Evolutionary conservation across 2,329 filamentous ascomycete species (phyloP).

Genomic region (Ustulina deusta): DNA sequence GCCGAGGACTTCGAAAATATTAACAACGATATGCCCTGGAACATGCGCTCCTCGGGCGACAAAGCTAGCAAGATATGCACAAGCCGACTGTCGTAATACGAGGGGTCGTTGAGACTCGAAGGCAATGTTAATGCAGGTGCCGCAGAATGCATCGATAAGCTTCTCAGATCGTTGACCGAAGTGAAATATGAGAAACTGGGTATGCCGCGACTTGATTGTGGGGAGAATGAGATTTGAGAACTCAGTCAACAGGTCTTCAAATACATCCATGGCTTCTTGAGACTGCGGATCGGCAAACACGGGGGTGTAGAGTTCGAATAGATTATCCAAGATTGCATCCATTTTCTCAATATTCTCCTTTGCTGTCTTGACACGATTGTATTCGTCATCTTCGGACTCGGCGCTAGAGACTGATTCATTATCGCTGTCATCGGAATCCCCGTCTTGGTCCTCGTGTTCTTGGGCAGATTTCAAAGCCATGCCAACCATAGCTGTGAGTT

Average conservation of each 20-base stretch:
- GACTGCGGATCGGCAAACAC: slow-evolving; percentile 77
- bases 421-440: slow-evolving; percentile 70
- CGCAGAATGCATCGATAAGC: slow-evolving; percentile 85
- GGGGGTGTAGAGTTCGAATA: slow-evolving; percentile 85
- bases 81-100: slow-evolving; percentile 83
- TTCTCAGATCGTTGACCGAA: slow-evolving; percentile 85
- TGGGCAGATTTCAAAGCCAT: slow-evolving; percentile 60
- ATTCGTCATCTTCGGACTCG: slow-evolving; percentile 73
- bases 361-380: slow-evolving; percentile 75
- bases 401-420: slow-evolving; percentile 78
- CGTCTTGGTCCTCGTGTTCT: slow-evolving; percentile 63
- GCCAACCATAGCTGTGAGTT: slow-evolving; percentile 80
- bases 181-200: slow-evolving; percentile 96
- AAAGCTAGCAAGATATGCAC: slow-evolving; percentile 94
- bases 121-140: slow-evolving; percentile 78
- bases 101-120: slow-evolving; percentile 78
- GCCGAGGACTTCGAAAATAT: slow-evolving; percentile 83
- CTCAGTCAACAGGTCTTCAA: slow-evolving; percentile 84
- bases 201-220: slow-evolving; percentile 90
- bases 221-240: slow-evolving; percentile 91
- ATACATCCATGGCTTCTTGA: slow-evolving; percentile 76
- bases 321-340: slow-evolving; percentile 86
- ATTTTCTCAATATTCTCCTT: slow-evolving; percentile 90
- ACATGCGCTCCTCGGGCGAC: slow-evolving; percentile 90
- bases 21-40: slow-evolving; percentile 78